Evolutionary conservation across 805 yeast species (phyloP).

Genomic region (Wickerhamomyces queroliae): DNA sequence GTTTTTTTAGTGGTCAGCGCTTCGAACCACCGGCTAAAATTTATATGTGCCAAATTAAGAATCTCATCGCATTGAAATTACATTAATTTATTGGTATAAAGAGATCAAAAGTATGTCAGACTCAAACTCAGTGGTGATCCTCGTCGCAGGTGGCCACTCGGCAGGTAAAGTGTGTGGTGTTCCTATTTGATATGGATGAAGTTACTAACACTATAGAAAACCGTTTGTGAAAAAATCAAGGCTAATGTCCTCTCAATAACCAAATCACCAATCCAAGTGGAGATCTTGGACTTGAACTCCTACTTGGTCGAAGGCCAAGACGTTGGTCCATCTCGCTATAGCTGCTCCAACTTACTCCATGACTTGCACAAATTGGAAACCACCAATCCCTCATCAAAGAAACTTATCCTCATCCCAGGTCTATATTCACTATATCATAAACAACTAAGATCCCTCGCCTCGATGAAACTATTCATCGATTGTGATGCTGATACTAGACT

Average conservation of each 20-base stretch:
- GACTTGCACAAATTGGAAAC: slow-evolving; percentile 26
- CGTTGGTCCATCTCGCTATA: slow-evolving; percentile 10
- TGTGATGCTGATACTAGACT: slow-evolving; percentile 82
- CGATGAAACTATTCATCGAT: slow-evolving; percentile 69
- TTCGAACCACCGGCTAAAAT: no score
- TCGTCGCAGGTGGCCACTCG: slow-evolving; percentile 60
- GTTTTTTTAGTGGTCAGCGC: slow-evolving; percentile 6
- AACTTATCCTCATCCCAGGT: slow-evolving; percentile 59
- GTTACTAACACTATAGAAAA: slow-evolving; percentile 18
- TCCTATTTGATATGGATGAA: neutral
- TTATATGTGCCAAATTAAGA: no score
- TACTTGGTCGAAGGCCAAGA: slow-evolving; percentile 22
- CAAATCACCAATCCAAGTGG: slow-evolving; percentile 17
- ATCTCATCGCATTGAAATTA: no score
- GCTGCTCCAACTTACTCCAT: slow-evolving; percentile 20
- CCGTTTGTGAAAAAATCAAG: slow-evolving; percentile 29
- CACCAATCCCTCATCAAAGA: slow-evolving; percentile 13
- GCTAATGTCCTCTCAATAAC: slow-evolving; percentile 22
- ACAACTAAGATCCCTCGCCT: slow-evolving; percentile 46
- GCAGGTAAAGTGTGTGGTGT: slow-evolving; percentile 40
- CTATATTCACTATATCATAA: slow-evolving; percentile 71
- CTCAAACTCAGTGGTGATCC: slow-evolving; percentile 26
- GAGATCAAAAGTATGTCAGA: neutral
- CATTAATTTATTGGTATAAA: no score
- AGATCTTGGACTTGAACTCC: slow-evolving; percentile 38